Conservation (phyloP, 2,329 filamentous ascomycete species). For the Colletotrichum neosansevieriae region DNA sequence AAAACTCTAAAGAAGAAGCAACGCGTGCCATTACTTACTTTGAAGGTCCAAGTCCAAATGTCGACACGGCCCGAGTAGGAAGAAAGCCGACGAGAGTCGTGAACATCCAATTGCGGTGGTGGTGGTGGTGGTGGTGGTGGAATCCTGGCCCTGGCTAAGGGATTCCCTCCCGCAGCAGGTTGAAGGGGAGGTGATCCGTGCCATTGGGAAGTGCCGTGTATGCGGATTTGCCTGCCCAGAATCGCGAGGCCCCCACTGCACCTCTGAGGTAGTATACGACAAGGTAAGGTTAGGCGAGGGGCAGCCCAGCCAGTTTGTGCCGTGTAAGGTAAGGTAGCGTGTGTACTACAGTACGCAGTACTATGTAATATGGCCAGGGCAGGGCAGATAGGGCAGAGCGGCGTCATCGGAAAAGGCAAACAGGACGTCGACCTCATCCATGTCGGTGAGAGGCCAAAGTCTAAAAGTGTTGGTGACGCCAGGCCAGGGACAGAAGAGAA, state of each 20-base stretch:
- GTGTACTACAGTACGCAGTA: too few species aligned
- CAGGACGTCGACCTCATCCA: slow-evolving; percentile 25
- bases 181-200: slow-evolving; percentile 31
- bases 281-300: slow-evolving; percentile 18
- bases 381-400: slow-evolving; percentile 17
- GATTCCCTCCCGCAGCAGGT: slow-evolving; percentile 23
- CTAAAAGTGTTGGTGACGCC: background rate
- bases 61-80: background rate
- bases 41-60: background rate
- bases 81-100: slow-evolving; percentile 1
- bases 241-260: background rate
- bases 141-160: background rate
- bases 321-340: too few species aligned
- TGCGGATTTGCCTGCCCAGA: slow-evolving; percentile 31
- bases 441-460: slow-evolving; percentile 11
- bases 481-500: background rate
- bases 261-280: too few species aligned
- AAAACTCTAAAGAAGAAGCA: too few species aligned
- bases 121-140: background rate
- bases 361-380: background rate
- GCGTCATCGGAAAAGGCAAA: slow-evolving; percentile 35
- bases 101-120: background rate
- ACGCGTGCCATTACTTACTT: background rate
- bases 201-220: slow-evolving; percentile 13
- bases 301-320: background rate